Evolutionary conservation across 305 asterid species (phyloP), one percentile per base, ranked within the genome.

Genomic region (Vinca major): DNA sequence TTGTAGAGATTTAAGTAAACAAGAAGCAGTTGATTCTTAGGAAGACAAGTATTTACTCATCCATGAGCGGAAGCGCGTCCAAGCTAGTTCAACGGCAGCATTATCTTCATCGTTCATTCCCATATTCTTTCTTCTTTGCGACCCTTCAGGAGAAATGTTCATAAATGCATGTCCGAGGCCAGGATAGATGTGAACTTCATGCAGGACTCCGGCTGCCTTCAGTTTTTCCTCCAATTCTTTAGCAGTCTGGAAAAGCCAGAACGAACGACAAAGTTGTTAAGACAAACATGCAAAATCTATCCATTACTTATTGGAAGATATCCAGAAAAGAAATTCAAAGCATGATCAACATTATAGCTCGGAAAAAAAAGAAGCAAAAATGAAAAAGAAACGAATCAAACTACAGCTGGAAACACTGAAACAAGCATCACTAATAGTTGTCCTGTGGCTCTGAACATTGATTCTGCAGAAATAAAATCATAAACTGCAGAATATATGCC

Each of bases 161-260:
- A 93, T 88, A 57, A 93, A 93, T 62, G 98, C 98, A 72, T 93
- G 98, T 12, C 76, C 83, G 7, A 81, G n/a, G 56, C 92, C 88
- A 3, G 97, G 91, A 74, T 90, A 90, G 33, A 93, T 69, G 82
- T 84, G 73, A n/a, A 93, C 95, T 76, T 93, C 98, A 21, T 85
- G 80, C 26, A 88, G 92, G 58, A 85, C 89, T 63, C 89, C 90
- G 5, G 95, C 78, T 55, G 80, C 83, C 84, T 86, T 85, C 62
- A 93, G 90, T 85, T 87, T 93, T 77, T 86, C 92, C 80, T 90
- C 96, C 70, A 93, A 70, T 57, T 82, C 88, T 82, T 90, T 90
- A 36, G 76, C 96, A 51, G 97, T 81, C 98, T 93, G 84, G 16
- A 76, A 70, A 56, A 73, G 70, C 41, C 33, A 61, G 4, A 6